Percentiles rank a stretch among this genome's conserved stretches.
Evolutionary conservation across 306 rosid species (phyloP).

Genomic region (Phaseolus lunatus): DNA sequence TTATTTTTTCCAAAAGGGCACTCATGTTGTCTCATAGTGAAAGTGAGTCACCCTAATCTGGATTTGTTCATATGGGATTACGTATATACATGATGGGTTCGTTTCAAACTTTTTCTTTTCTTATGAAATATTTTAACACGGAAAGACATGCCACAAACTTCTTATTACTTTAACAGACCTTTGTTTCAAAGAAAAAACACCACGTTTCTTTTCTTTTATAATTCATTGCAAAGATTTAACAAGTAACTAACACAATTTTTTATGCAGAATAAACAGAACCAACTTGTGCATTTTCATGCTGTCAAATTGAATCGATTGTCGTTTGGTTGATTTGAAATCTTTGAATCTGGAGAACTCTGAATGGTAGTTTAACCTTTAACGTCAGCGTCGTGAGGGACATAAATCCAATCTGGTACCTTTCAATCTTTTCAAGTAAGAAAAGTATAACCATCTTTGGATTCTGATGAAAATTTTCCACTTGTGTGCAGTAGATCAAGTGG

Average conservation of each 20-base stretch:
- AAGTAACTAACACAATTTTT: background rate
- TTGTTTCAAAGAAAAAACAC: background rate
- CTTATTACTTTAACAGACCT: background rate
- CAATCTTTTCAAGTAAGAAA: background rate
- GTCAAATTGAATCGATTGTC: background rate
- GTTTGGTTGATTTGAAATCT: conserved; percentile 4
- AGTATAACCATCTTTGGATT: background rate
- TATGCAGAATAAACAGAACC: background rate
- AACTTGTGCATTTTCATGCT: background rate
- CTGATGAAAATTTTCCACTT: conserved; percentile 2
- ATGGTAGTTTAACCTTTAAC: conserved; percentile 22
- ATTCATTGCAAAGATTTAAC: background rate
- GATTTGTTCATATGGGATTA: conserved; percentile 30
- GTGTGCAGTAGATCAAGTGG: background rate
- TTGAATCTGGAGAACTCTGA: conserved; percentile 2
- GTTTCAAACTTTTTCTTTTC: conserved; percentile 44
- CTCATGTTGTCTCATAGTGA: conserved; percentile 45
- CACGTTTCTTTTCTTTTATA: background rate
- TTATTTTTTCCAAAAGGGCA: conserved; percentile 18
- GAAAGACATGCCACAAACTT: background rate
- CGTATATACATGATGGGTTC: conserved; percentile 35
- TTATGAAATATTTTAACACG: background rate
- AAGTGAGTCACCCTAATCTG: conserved; percentile 47
- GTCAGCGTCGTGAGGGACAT: conserved; percentile 11
- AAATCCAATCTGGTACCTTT: background rate